Base-by-base conservation (phyloP, 768 basidiomycete species). In the Phaffia australis region DNA sequence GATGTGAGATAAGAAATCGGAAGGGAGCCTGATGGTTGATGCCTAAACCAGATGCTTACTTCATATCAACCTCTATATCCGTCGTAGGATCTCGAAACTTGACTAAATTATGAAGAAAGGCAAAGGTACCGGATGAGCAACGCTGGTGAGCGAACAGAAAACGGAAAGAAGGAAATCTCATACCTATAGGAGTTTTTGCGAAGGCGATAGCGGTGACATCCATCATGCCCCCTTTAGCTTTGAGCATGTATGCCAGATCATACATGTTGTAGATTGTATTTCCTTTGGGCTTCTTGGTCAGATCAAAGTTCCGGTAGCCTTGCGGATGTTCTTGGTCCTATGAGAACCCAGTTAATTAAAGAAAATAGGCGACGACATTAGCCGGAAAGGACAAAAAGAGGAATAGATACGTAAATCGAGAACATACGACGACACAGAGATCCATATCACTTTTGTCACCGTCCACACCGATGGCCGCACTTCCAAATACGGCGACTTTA, bases 31-130 rank as follows among this genome's bases (percentile, higher is more conserved):
- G 6, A 46, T 19, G n/a, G 16, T 18, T 25, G 54, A 25, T 21
- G 23, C 25, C 2, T 8, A 11, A 19, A 8, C 3, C 29, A 23
- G 11, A 6, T 23, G 16, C 65, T 51, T 29, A 66, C 65, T 66
- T 66, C 52, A 66, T 52, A 48, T 66, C 65, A 19, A 66, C 42
- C 46, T 66, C 65, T 15, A 66, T 66, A n/a, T 35, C 49, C n/a
- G 51, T 55, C 2, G 16, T 21, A 1, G 65, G 65, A 52, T 66
- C 65, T 3, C 23, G 9, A 25, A 49, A 59, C n/a, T 66, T 66
- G 59, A 66, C 65, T 66, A 52, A 2, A 1, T 14, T 1, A 54
- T 52, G 23, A 54, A 49, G 35, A 4, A 35, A 52, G 56, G 30
- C 2, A 14, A 35, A 0, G 14, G 16, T 23, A 35, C 4, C 25